Conservation (phyloP, 352 stramenopile genomes). For the Phytophthora idaei region DNA sequence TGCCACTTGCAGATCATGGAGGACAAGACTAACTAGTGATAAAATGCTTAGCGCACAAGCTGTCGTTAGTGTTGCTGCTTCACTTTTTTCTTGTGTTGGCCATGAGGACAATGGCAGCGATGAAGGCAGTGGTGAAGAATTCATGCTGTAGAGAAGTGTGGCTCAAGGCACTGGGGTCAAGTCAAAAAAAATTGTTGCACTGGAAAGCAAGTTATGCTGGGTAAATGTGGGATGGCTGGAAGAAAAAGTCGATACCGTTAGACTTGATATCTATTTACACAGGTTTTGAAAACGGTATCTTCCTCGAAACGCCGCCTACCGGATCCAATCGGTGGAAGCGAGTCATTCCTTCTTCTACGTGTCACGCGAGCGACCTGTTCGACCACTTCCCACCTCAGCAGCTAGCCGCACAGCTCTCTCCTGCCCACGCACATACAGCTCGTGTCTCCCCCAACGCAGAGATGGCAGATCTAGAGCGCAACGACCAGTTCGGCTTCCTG, state of each 20-base stretch:
- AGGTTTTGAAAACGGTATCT: conserved; percentile 17
- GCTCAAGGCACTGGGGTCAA: no score
- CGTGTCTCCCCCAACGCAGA: neutral
- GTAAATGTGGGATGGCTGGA: no score
- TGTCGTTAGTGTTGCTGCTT: no score
- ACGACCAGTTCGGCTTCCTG: conserved; percentile 76
- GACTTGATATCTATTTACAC: neutral
- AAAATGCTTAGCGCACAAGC: no score
- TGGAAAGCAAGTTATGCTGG: no score
- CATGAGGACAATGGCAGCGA: no score
- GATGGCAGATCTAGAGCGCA: conserved; percentile 78
- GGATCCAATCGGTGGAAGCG: conserved; percentile 22
- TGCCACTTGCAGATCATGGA: conserved; percentile 40
- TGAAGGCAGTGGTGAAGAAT: no score
- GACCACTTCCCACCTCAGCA: neutral
- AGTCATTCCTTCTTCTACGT: conserved; percentile 25
- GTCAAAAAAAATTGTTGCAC: no score
- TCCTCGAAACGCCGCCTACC: conserved; percentile 25
- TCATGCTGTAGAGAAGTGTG: no score
- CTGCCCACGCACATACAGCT: neutral
- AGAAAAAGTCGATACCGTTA: neutral
- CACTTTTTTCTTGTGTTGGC: no score
- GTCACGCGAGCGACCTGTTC: neutral
- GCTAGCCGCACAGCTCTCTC: neutral
- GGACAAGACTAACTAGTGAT: conserved; percentile 22